A percentile compares a stretch with the other conserved stretches of the same genome.
Evolutionary conservation across 768 basidiomycete genomes (phyloP).

Genomic region (Ramaria sp.): DNA sequence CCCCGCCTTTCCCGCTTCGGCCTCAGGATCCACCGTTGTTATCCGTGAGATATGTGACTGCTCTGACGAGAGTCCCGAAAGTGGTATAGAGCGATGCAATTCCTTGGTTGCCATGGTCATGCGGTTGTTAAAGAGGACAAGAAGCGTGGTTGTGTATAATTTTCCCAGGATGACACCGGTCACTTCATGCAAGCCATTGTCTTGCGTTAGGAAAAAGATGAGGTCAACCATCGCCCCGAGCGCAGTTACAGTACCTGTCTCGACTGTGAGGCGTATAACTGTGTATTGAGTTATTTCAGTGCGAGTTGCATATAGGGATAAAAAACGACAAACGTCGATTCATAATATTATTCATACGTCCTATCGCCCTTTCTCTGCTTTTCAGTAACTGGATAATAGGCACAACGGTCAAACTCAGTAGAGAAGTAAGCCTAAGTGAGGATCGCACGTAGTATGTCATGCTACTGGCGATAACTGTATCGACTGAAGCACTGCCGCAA

Average conservation of each 20-base stretch:
- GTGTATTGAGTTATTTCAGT: background rate
- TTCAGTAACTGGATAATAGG: background rate
- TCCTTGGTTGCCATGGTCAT: background rate
- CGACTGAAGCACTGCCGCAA: background rate
- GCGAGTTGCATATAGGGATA: background rate
- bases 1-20: no score
- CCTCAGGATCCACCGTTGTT: no score
- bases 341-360: background rate
- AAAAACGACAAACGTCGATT: background rate
- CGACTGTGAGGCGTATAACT: background rate
- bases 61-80: no score
- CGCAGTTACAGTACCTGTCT: background rate
- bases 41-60: no score
- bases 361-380: background rate
- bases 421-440: background rate
- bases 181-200: background rate
- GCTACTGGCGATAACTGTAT: background rate
- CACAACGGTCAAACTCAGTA: background rate
- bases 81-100: background rate
- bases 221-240: background rate
- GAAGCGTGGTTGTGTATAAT: background rate
- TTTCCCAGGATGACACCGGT: background rate
- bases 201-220: background rate
- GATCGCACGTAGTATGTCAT: background rate
- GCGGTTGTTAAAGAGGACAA: background rate